Base-by-base conservation (phyloP, 768 basidiomycete genomes). In the Leccinum longicurvipes region DNA sequence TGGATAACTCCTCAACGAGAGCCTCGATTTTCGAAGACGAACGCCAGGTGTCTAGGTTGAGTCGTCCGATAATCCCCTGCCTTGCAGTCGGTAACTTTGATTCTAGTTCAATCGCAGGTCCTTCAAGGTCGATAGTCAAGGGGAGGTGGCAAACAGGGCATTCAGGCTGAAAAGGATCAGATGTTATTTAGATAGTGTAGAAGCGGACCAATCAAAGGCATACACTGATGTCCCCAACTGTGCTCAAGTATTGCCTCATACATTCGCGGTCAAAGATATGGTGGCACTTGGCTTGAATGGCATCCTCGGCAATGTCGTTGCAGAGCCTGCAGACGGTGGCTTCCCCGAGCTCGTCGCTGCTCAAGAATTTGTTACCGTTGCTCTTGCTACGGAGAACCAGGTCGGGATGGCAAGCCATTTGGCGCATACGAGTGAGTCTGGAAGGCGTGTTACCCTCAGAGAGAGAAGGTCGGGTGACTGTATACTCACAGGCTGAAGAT, bases 1-100 rank as follows among this genome's bases (percentile, higher is more conserved):
- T 93, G 65, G 81, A 85, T 51, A 99, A 73, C 73, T 99, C 97
- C 72, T 99, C 97, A 4, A 98, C 78, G 5, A 99, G 79, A 2
- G 96, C 95, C 69, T 99, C 97, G 42, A 98, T 92, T 77, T 98
- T 99, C 5, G 93, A 87, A n/a, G 92, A 95, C 1, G 93, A 96
- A 47, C 93, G 82, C 93, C 93, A 97, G 46, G 83, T 86, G 61
- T 91, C 84, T 17, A 98, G 75, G 67, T 98, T 84, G 23, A 99
- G 78, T 10, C 95, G 84, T 25, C 92, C 92, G 14, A 99, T 82
- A 50, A 99, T 98, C 39, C 97, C 97, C 70, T 99, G 97, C 36
- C 91, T 84, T 28, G 73, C 73, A 46, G 67, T 66, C 15, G 69
- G 61, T 6, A 65, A 54, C 11, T 74, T 77, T 61, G 88, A 85